Evolutionary conservation across 2,329 filamentous ascomycete genomes (phyloP).

Genomic region (Atkinsonella texensis): DNA sequence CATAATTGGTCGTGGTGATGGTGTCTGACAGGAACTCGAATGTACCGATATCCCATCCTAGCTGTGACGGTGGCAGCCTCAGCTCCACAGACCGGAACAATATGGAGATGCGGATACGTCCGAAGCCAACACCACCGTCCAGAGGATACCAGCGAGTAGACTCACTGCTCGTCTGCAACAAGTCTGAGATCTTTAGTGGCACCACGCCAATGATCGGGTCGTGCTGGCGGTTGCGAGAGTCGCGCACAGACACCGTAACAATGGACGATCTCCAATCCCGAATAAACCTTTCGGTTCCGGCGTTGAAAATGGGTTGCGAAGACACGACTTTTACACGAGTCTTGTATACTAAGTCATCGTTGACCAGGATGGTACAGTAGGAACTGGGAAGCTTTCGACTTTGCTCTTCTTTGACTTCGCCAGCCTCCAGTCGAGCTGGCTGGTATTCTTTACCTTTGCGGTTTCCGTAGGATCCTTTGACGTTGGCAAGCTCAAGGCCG

Average conservation of each 20-base stretch:
- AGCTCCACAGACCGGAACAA: constrained; percentile 86
- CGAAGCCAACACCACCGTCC: constrained; percentile 86
- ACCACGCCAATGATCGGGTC: constrained; percentile 91
- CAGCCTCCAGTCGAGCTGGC: constrained; percentile 68
- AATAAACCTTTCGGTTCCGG: constrained; percentile 84
- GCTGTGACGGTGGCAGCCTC: constrained; percentile 67
- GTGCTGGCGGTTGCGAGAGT: constrained; percentile 80
- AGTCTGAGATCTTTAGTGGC: constrained; percentile 73
- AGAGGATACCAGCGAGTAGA: constrained; percentile 90
- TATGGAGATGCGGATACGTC: constrained; percentile 75
- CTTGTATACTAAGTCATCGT: constrained; percentile 83
- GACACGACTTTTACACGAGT: constrained; percentile 91
- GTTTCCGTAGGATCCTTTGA: constrained; percentile 73
- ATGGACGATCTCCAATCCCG: constrained; percentile 86
- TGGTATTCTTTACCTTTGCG: constrained; percentile 79
- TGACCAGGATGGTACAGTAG: constrained; percentile 86
- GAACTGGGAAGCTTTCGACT: constrained; percentile 71
- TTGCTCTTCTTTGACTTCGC: constrained; percentile 78
- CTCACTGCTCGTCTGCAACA: constrained; percentile 81
- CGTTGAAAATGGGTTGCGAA: constrained; percentile 93
- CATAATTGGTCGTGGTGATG: constrained; percentile 53
- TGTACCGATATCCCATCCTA: constrained; percentile 92
- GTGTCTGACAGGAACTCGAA: constrained; percentile 72
- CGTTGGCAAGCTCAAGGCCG: constrained; percentile 81
- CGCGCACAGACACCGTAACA: constrained; percentile 77